A percentile compares a stretch with the other conserved stretches of the same genome.
Evolutionary conservation across 108 stramenopile species (phyloP).

Genomic region (Fistulifera pelliculosa): DNA sequence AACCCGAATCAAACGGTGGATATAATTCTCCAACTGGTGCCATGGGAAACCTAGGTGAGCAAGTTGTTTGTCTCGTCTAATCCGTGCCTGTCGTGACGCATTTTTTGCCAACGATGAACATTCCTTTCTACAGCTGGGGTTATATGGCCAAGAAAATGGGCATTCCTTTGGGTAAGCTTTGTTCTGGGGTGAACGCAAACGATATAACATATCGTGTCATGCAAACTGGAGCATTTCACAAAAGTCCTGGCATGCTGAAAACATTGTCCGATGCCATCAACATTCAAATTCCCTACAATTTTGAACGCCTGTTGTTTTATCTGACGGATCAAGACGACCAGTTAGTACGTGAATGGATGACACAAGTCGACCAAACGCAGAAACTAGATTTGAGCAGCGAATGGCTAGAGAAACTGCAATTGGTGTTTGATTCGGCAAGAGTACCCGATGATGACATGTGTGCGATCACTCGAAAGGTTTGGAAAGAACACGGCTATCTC

Average conservation of each 20-base stretch:
- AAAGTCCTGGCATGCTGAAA: conserved; percentile 40
- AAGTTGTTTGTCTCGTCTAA: neutral
- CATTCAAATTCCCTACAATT: conserved; percentile 75
- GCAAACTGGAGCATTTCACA: conserved; percentile 43
- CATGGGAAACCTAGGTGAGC: conserved; percentile 66
- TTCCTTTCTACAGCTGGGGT: conserved; percentile 9
- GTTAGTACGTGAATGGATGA: conserved; percentile 52
- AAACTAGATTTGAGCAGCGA: conserved; percentile 23
- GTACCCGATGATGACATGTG: conserved; percentile 78
- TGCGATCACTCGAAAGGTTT: conserved; percentile 20
- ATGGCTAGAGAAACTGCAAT: conserved; percentile 36
- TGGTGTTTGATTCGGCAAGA: conserved; percentile 58
- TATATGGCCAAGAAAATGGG: conserved; percentile 78
- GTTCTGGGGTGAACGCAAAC: conserved; percentile 72
- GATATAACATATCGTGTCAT: conserved; percentile 65
- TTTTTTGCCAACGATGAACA: too few species aligned
- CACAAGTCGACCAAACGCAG: conserved; percentile 33
- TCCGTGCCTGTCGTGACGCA: too few species aligned
- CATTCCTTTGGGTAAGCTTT: conserved; percentile 54
- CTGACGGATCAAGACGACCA: conserved; percentile 37
- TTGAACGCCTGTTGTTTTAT: conserved; percentile 79
- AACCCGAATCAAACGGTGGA: conserved; percentile 28
- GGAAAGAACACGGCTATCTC: conserved; percentile 29
- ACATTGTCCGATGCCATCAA: conserved; percentile 87
- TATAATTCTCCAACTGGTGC: conserved; percentile 86